Evolutionary conservation across 2,329 filamentous ascomycete species (phyloP).

Genomic region (Ophioceras dolichostomum): DNA sequence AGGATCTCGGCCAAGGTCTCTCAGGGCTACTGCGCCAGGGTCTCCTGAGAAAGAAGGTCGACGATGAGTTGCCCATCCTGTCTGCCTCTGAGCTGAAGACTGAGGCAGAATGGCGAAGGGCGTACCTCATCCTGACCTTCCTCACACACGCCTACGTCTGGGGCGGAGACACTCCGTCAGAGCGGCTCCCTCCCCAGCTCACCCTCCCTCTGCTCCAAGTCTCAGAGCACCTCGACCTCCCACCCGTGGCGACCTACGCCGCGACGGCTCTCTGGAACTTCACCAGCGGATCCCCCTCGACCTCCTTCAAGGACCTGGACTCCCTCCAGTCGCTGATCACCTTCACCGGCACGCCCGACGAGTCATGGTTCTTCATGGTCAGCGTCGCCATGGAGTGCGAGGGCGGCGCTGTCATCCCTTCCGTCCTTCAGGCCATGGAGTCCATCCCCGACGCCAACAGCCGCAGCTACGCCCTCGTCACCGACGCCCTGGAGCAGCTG

Average conservation of each 20-base stretch:
- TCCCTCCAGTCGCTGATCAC: constrained; percentile 63
- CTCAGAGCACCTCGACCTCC: constrained; percentile 64
- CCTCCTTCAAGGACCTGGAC: constrained; percentile 44
- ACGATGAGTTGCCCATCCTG: constrained; percentile 51
- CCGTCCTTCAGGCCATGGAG: constrained; percentile 66
- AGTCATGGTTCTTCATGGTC: constrained; percentile 88
- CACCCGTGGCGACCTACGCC: constrained; percentile 84
- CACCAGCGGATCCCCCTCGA: constrained; percentile 19
- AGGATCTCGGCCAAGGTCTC: constrained; percentile 54
- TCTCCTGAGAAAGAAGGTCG: constrained; percentile 49
- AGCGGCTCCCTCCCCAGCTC: constrained; percentile 62
- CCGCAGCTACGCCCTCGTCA: constrained; percentile 35
- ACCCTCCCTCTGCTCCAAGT: constrained; percentile 64
- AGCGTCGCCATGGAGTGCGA: constrained; percentile 83
- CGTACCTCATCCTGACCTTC: constrained; percentile 68
- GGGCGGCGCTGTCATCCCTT: constrained; percentile 60
- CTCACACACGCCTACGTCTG: constrained; percentile 81
- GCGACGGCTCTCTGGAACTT: constrained; percentile 88
- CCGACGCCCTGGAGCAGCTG: constrained; percentile 47
- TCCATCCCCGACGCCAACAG: constrained; percentile 52
- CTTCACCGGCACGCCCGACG: constrained; percentile 79
- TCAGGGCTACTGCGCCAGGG: constrained; percentile 53
- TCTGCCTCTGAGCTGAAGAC: constrained; percentile 49
- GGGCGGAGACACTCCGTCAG: constrained; percentile 64
- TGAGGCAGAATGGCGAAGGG: constrained; percentile 67